Evolutionary conservation across 2,329 filamentous ascomycete species (phyloP), one percentile per base, ranked within the genome.

Genomic region (Curvularia hawaiiensis): DNA sequence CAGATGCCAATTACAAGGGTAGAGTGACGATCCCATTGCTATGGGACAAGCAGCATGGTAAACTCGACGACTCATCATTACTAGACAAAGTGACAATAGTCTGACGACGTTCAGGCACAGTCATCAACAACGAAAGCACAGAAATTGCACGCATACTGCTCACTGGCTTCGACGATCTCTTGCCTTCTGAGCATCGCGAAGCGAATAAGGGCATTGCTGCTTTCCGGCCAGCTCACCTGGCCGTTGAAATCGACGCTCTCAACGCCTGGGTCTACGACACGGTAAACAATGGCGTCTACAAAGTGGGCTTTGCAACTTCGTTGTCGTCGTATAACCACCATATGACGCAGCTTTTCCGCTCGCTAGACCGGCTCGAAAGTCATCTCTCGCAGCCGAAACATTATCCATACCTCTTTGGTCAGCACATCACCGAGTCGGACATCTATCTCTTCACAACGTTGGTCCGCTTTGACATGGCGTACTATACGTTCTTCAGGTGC

Each of bases 1-100:
- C 84, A 7, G 84, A 92, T 65, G 82, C 86, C 3, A 47, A 61
- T 9, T 75, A 75, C 48, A 64, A 60, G 11, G 72, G 73, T 14
- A 83, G 92, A n/a, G 92, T 91, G 72, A 95, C 91, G 0, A 90
- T 96, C 20, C 92, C 92, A 0, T 85, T 91, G 26, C 80, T 96
- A 49, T 90, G 85, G 80, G 88, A 91, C 64, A 88, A 86, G 72
- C 85, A 88, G 72, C 80, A 80, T 40, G 59, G 70, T 72, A 54
- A 11, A 62, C 30, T 9, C 9, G 1, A 2, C n/a, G 16, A 26
- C 12, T 5, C 14, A 2, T 14, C 6, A 9, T 18, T 2, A 7
- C 22, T 49, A 28, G 30, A 12, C 2, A 31, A 9, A 18, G 56
- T 9, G 18, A 3, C n/a, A 12, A 10, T 28, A 39, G 24, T 28